phyloP scores from a whole-genome alignment of 441 rosid species.

The Macaranga tanarius region DNA sequence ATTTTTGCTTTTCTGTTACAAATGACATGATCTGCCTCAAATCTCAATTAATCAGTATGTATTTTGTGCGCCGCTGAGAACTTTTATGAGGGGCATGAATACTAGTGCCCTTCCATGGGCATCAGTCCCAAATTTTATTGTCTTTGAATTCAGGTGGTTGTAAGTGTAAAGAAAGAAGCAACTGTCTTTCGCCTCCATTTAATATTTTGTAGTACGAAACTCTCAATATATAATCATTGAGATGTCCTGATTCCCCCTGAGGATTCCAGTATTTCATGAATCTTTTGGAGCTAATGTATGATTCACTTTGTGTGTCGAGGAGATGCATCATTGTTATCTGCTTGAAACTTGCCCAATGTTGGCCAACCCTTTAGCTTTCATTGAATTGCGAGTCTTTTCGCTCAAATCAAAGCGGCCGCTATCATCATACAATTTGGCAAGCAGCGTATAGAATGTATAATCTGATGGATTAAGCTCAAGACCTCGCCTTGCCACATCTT shows the following conservation, averaged over 20 bases:
- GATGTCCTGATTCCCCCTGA: conserved; percentile 12
- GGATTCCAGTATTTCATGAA: conserved; percentile 30
- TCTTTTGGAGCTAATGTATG: conserved; percentile 27
- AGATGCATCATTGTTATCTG: conserved; percentile 31
- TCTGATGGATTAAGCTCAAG: conserved; percentile 50
- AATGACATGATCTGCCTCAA: neutral
- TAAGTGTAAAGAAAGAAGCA: no score
- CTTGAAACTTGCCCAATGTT: neutral
- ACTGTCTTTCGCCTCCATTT: neutral
- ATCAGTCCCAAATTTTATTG: neutral
- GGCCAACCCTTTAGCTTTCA: conserved; percentile 30
- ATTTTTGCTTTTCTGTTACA: conserved; percentile 9
- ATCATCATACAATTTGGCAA: conserved; percentile 47
- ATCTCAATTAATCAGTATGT: neutral
- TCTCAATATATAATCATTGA: no score
- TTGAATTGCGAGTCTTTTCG: conserved; percentile 35
- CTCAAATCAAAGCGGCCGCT: conserved; percentile 39
- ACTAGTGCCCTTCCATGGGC: neutral
- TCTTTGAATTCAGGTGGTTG: neutral
- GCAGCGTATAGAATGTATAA: conserved; percentile 47
- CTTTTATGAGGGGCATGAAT: neutral
- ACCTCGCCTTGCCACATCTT: conserved; percentile 65
- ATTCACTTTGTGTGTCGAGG: conserved; percentile 32
- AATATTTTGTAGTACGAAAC: neutral
- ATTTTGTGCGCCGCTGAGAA: neutral